These are phyloP conservation scores for Plasmodiophora brassicae DNA, from an alignment of 208 protist species.

Conservation along the genomic window DNA sequence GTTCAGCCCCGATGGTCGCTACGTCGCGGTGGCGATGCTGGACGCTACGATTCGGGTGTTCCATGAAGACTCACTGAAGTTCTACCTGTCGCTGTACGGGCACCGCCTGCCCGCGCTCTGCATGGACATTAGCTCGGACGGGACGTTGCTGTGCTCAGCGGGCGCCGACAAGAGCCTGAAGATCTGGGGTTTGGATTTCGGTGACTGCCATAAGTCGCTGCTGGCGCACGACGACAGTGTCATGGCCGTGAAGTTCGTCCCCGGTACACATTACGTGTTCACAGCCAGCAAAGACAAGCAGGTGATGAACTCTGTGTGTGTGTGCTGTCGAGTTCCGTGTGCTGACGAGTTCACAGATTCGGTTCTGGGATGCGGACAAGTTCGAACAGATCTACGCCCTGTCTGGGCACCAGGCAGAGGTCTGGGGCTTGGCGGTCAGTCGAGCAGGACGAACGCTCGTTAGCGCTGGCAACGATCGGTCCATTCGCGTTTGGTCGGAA, in stretches of 20 bases:
- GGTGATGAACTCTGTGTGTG: neutral
- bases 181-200: constrained; percentile 91
- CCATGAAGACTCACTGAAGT: constrained; percentile 90
- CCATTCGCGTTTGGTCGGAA: constrained; percentile 67
- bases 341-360: constrained; percentile 77
- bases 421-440: constrained; percentile 62
- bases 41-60: constrained; percentile 92
- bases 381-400: constrained; percentile 65
- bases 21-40: constrained; percentile 84
- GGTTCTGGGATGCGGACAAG: constrained; percentile 96
- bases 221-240: constrained; percentile 94
- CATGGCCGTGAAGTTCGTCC: constrained; percentile 84
- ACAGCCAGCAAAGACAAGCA: constrained; percentile 67
- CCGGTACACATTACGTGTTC: constrained; percentile 94
- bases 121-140: constrained; percentile 33
- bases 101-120: constrained; percentile 85
- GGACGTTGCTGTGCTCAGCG: neutral
- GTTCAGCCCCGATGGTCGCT: constrained; percentile 70
- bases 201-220: constrained; percentile 92
- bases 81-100: constrained; percentile 94
- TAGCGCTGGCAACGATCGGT: constrained; percentile 63
- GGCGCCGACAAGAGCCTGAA: constrained; percentile 76
- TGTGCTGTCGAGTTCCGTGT: constrained; percentile 44
- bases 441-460: constrained; percentile 47
- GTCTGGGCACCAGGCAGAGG: constrained; percentile 62